These are phyloP conservation scores for Cyberlindnera mississippiensis DNA, from an alignment of 805 yeast genomes.

Conservation along the genomic window DNA sequence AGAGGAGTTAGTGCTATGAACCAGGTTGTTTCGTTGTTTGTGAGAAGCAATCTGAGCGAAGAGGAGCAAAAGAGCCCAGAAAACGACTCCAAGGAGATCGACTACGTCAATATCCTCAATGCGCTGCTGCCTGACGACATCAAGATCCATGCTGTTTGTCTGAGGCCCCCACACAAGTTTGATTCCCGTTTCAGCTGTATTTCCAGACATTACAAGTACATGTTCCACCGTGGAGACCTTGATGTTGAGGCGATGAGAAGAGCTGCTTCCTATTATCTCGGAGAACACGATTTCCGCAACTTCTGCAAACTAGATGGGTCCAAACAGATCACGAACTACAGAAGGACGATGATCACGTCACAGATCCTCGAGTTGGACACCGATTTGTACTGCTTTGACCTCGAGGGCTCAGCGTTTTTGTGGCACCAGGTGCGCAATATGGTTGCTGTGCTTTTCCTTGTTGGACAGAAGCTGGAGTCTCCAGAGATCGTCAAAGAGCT, in stretches of 20 bases:
- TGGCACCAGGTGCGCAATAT: slow-evolving; percentile 99
- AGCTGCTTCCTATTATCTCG: slow-evolving; percentile 62
- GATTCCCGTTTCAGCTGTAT: slow-evolving; percentile 92
- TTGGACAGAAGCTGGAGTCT: slow-evolving; percentile 74
- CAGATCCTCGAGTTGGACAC: slow-evolving; percentile 36
- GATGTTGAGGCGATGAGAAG: slow-evolving; percentile 63
- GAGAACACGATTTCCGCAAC: slow-evolving; percentile 88
- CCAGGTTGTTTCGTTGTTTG: slow-evolving; percentile 79
- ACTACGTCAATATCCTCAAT: slow-evolving; percentile 73
- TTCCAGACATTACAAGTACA: slow-evolving; percentile 82
- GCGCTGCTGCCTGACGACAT: slow-evolving; percentile 78
- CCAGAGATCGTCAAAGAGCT: slow-evolving; percentile 55
- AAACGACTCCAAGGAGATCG: slow-evolving; percentile 66
- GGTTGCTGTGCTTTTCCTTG: slow-evolving; percentile 75
- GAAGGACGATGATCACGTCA: slow-evolving; percentile 56
- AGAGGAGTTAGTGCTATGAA: slow-evolving; percentile 96
- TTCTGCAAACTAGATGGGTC: slow-evolving; percentile 94
- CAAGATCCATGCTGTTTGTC: slow-evolving; percentile 72
- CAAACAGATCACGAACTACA: slow-evolving; percentile 80
- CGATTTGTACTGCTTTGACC: slow-evolving; percentile 61
- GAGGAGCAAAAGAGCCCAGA: slow-evolving; percentile 58
- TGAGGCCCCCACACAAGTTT: slow-evolving; percentile 78
- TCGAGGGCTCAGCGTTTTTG: slow-evolving; percentile 84
- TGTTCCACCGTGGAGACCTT: slow-evolving; percentile 53
- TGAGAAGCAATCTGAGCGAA: slow-evolving; percentile 60